A percentile compares a stretch with the other conserved stretches of the same genome.
Evolutionary conservation across 1,284 basidiomycete genomes (phyloP).

Genomic region (Tylopilus microsporus): DNA sequence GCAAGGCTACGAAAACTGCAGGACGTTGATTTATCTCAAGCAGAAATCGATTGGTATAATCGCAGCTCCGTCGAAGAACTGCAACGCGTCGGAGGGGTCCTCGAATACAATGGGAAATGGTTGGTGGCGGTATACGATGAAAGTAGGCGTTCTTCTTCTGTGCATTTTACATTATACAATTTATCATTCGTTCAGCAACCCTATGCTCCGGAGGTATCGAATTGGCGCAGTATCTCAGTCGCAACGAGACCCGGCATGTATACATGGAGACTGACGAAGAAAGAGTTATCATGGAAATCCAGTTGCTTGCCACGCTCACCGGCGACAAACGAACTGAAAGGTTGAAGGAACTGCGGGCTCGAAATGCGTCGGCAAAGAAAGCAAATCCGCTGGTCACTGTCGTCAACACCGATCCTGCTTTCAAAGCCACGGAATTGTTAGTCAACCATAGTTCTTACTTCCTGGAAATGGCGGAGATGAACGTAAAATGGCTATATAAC

Average conservation of each 20-base stretch:
- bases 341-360: neutral
- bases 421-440: neutral
- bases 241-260: constrained; percentile 10
- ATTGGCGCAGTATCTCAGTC: constrained; percentile 10
- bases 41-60: neutral
- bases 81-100: neutral
- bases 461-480: constrained; percentile 12
- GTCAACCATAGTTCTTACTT: constrained; percentile 6
- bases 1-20: too few relatives aligned
- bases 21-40: too few relatives aligned
- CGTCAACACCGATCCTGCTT: constrained; percentile 1
- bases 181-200: neutral
- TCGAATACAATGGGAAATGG: constrained; percentile 2
- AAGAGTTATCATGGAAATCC: constrained; percentile 11
- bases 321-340: neutral
- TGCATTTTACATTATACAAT: too few relatives aligned
- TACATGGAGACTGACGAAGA: constrained; percentile 16
- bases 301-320: neutral
- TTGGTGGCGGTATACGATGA: constrained; percentile 12
- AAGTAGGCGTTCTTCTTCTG: neutral
- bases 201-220: neutral
- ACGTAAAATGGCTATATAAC: constrained; percentile 1
- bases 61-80: neutral
- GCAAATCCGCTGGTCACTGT: neutral
- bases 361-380: neutral